These are phyloP conservation scores for Lipomyces anomalus DNA, from an alignment of 805 yeast genomes.

Conservation along the genomic window DNA sequence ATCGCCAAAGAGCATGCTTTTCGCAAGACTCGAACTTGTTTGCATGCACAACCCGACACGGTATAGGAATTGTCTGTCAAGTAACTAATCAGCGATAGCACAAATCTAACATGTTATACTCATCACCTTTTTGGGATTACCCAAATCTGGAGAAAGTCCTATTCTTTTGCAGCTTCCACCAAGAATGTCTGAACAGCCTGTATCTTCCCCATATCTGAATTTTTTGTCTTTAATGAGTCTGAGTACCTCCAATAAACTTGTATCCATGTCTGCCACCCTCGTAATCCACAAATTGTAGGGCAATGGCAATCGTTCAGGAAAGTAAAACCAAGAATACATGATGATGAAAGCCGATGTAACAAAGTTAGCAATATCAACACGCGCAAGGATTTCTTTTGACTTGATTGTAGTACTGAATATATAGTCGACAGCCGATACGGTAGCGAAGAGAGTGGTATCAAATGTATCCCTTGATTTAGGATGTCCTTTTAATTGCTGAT, in stretches of 20 bases:
- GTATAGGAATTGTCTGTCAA: constrained; percentile 32
- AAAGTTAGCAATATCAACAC: neutral
- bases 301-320: constrained; percentile 40
- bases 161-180: constrained; percentile 33
- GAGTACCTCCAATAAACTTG: constrained; percentile 35
- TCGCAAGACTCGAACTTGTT: constrained; percentile 40
- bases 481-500: constrained; percentile 8
- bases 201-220: constrained; percentile 36
- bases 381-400: constrained; percentile 8
- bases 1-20: constrained; percentile 44
- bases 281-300: constrained; percentile 46
- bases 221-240: constrained; percentile 33
- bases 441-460: constrained; percentile 11
- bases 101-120: neutral
- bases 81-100: neutral
- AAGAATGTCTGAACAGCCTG: constrained; percentile 33
- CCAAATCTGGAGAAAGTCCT: constrained; percentile 35
- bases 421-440: constrained; percentile 14
- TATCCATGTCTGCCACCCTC: constrained; percentile 45
- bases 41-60: constrained; percentile 41
- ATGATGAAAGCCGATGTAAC: constrained; percentile 20
- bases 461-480: constrained; percentile 4
- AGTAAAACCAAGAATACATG: constrained; percentile 33
- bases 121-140: constrained; percentile 26
- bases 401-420: neutral